Conservation (phyloP, 106 monocot genomes). For the Dendrobium nobile region DNA sequence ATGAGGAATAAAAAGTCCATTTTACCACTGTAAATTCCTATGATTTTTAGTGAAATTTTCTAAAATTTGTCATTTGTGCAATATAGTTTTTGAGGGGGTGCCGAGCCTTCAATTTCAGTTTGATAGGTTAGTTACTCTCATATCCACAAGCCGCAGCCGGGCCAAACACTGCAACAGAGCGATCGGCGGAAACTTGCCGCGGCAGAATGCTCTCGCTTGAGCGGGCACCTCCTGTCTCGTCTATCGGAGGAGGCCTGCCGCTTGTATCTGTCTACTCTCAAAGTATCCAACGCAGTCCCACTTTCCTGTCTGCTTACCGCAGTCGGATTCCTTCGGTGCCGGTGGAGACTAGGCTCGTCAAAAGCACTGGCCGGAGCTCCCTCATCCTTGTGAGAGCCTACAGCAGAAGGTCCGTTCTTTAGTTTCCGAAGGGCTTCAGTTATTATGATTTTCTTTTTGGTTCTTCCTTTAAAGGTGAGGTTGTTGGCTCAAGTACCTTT, state of each 20-base stretch:
- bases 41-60: no score
- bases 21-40: no score
- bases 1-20: no score
- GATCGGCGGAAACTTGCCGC: background rate
- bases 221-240: background rate
- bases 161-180: background rate
- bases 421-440: background rate
- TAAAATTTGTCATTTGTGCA: no score
- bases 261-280: background rate
- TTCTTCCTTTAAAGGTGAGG: background rate
- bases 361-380: background rate
- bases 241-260: background rate
- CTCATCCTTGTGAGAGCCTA: background rate
- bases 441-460: background rate
- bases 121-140: no score
- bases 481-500: background rate
- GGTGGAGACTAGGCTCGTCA: background rate
- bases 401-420: background rate
- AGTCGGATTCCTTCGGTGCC: background rate
- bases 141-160: background rate
- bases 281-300: background rate
- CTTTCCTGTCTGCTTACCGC: background rate
- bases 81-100: no score
- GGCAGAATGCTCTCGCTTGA: slow-evolving; percentile 5
- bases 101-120: no score